Base-by-base conservation (phyloP, 2,329 filamentous ascomycete species). In the Pleurostoma richardsiae region DNA sequence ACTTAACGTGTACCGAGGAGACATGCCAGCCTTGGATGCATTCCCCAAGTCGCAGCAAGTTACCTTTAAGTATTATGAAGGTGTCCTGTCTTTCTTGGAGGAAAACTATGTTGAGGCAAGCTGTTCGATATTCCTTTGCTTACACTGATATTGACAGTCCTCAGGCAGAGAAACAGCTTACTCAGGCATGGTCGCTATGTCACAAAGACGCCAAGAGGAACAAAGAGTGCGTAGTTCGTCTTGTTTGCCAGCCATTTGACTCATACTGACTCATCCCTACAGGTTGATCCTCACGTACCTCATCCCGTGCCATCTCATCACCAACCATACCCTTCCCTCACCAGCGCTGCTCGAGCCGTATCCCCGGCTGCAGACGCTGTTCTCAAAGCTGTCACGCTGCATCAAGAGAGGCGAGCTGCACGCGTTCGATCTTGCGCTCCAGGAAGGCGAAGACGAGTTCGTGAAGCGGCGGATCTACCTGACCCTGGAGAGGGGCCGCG, bases 61-160 rank as follows among this genome's bases (percentile, higher is more conserved):
- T 39, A 96, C 92, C 0, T 99, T 96, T 71, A 92, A 90, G 61
- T 99, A 96, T 68, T 97, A 96, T 62, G 82, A 91, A 54, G 94
- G 94, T 8, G 88, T 99, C 4, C 80, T 99, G n/a, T 80, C 84
- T 48, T 99, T 99, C 62, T 68, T 99, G 4, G 91, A 97, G 52
- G 95, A 99, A 63, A 90, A 96, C 60, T 99, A 99, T 59, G 72
- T 77, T 2, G 80, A 88, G 70, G 88, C 89, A 60, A 40, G 68
- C 50, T 7, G 33, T 28, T 43, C 42, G 10, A n/a, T 27, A 27
- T 30, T 36, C n/a, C 26, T 19, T 47, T 40, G 2, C 26, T 26
- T 26, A 29, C 36, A 41, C 39, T 30, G 30, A 3, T 36, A 11
- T 30, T 46, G 38, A 41, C 36, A 11, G 6, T 27, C 31, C 6